These are phyloP conservation scores for Leccinum boreale DNA, from an alignment of 768 basidiomycete genomes.

Conservation along the genomic window DNA sequence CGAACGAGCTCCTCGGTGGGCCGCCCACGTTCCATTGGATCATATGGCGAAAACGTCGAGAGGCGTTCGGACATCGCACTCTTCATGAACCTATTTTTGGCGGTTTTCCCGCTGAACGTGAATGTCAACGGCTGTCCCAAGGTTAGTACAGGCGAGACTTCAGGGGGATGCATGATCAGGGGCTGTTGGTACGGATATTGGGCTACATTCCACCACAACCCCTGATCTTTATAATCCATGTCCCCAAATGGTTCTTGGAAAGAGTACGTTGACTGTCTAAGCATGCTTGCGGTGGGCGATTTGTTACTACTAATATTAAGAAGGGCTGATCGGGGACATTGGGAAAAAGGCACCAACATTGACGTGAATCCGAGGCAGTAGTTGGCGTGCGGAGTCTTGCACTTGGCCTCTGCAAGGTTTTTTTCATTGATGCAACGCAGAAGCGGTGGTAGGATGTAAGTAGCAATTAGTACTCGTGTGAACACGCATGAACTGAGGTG, in stretches of 20 bases:
- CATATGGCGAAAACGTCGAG: conserved; percentile 31
- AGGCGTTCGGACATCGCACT: conserved; percentile 36
- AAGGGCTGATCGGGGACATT: not conserved
- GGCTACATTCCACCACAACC: conserved; percentile 3
- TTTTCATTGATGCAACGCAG: not conserved
- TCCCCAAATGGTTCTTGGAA: conserved; percentile 10
- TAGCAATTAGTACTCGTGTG: not conserved
- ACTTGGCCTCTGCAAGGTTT: not conserved
- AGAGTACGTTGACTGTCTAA: conserved; percentile 3
- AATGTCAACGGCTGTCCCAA: conserved; percentile 27
- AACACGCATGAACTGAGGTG: not conserved
- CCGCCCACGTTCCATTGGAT: conserved; percentile 28
- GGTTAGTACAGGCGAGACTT: conserved; percentile 15
- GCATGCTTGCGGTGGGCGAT: conserved; percentile 14
- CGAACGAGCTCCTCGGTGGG: conserved; percentile 34
- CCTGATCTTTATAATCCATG: conserved; percentile 21
- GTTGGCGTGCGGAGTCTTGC: not conserved
- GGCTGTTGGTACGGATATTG: conserved; percentile 14
- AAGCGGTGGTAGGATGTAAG: not conserved
- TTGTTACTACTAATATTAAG: not conserved
- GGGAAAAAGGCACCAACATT: conserved; percentile 5
- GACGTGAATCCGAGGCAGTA: not conserved
- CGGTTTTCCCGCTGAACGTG: conserved; percentile 28
- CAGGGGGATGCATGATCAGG: conserved; percentile 14
- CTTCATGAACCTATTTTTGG: conserved; percentile 33